These are phyloP conservation scores for Chlorella sp. DNA, from an alignment of 139 green algal genomes.

Conservation along the genomic window DNA sequence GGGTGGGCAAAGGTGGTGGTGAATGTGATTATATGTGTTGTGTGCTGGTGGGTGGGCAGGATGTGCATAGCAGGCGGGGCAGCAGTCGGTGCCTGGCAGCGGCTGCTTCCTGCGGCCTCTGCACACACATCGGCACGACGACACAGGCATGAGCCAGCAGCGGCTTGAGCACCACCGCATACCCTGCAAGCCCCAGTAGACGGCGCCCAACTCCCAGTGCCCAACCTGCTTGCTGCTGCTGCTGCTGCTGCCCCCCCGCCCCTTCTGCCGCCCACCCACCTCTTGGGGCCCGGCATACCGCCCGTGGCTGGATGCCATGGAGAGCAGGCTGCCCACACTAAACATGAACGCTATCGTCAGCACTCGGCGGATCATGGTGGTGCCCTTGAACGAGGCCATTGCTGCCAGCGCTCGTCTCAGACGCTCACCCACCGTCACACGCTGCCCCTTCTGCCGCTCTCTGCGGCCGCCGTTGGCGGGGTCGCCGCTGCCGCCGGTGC, in stretches of 20 bases:
- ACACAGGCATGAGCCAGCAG: too few species aligned
- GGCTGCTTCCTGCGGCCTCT: not conserved
- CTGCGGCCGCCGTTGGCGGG: not conserved
- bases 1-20: too few species aligned
- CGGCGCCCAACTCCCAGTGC: not conserved
- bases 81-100: not conserved
- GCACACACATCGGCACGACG: not conserved
- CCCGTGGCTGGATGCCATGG: conserved; percentile 13
- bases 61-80: too few species aligned
- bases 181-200: too few species aligned
- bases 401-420: not conserved
- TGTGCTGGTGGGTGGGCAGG: too few species aligned
- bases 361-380: conserved; percentile 1
- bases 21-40: not conserved
- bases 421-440: not conserved
- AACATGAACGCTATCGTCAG: conserved; percentile 25
- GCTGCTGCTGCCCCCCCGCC: not conserved
- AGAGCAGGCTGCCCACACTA: not conserved
- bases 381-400: not conserved
- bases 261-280: not conserved
- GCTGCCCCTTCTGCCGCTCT: not conserved
- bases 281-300: conserved; percentile 21
- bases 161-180: too few species aligned
- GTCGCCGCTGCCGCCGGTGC: not conserved
- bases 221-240: too few species aligned